Evolutionary conservation across 495 filamentous ascomycete species (phyloP).

Genomic region (Neurospora pannonica): DNA sequence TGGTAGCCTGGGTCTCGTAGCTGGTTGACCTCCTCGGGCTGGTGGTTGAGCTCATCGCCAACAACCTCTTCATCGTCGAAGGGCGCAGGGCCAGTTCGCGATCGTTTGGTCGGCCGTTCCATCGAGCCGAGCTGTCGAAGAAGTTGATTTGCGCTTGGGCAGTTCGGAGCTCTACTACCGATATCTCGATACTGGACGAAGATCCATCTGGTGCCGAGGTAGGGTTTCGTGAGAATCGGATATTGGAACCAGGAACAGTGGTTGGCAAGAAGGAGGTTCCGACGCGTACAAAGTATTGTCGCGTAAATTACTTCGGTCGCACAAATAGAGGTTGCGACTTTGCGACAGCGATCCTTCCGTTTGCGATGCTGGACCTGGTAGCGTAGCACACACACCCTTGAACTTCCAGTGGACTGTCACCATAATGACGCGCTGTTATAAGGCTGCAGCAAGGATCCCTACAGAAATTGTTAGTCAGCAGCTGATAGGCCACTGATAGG

Average conservation of each 20-base stretch:
- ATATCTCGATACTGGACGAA: not conserved
- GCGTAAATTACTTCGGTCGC: not conserved
- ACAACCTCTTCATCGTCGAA: constrained; percentile 31
- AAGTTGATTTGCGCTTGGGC: not conserved
- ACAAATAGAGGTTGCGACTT: not conserved
- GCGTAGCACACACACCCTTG: not conserved
- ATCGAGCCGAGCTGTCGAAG: constrained; percentile 24
- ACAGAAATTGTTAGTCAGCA: not conserved
- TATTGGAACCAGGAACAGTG: not conserved
- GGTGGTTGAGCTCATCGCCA: constrained; percentile 33
- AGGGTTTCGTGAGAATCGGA: not conserved
- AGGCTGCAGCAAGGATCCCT: not conserved
- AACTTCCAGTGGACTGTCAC: not conserved
- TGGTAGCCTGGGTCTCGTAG: constrained; percentile 41
- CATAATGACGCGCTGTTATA: not conserved
- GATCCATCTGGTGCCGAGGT: not conserved
- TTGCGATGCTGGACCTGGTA: not conserved
- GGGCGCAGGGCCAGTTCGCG: constrained; percentile 33
- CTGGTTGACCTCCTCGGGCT: constrained; percentile 31
- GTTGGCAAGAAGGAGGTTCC: not conserved
- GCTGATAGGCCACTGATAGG: not conserved
- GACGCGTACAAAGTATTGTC: not conserved
- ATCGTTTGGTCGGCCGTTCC: constrained; percentile 51
- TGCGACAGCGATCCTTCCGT: not conserved
- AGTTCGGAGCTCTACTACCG: not conserved